These are phyloP conservation scores for Sergeia podlipaevii DNA, from an alignment of 208 protist genomes.

Conservation along the genomic window DNA sequence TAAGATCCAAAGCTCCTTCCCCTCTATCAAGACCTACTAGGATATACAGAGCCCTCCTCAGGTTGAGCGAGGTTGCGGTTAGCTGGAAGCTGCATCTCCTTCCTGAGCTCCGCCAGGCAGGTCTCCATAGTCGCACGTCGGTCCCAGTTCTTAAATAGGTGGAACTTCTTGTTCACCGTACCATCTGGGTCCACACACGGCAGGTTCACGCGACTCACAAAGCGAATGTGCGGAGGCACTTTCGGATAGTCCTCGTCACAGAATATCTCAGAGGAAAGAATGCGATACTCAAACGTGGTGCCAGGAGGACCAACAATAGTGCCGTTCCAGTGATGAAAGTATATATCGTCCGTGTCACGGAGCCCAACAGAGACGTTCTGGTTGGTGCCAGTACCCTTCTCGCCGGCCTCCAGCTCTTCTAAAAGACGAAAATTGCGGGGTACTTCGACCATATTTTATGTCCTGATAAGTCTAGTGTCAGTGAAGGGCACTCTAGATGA, in stretches of 20 bases:
- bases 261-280: conserved; percentile 83
- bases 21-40: conserved; percentile 17
- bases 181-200: conserved; percentile 80
- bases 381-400: conserved; percentile 86
- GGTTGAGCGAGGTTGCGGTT: conserved; percentile 88
- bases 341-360: conserved; percentile 86
- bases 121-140: conserved; percentile 80
- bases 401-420: conserved; percentile 88
- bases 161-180: conserved; percentile 70
- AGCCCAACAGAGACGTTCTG: conserved; percentile 89
- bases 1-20: not conserved
- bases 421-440: conserved; percentile 90
- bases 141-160: conserved; percentile 81
- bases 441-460: conserved; percentile 79
- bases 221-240: conserved; percentile 77
- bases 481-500: too few relatives aligned
- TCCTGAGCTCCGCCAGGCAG: conserved; percentile 81
- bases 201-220: conserved; percentile 82
- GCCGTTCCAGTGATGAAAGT: conserved; percentile 90
- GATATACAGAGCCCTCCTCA: conserved; percentile 66
- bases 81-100: conserved; percentile 75
- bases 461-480: too few relatives aligned
- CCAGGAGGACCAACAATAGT: conserved; percentile 86
- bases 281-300: conserved; percentile 90
- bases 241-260: conserved; percentile 90